Conservation (phyloP, 148 eudicot genomes). For the Rhododendron griersonianum region DNA sequence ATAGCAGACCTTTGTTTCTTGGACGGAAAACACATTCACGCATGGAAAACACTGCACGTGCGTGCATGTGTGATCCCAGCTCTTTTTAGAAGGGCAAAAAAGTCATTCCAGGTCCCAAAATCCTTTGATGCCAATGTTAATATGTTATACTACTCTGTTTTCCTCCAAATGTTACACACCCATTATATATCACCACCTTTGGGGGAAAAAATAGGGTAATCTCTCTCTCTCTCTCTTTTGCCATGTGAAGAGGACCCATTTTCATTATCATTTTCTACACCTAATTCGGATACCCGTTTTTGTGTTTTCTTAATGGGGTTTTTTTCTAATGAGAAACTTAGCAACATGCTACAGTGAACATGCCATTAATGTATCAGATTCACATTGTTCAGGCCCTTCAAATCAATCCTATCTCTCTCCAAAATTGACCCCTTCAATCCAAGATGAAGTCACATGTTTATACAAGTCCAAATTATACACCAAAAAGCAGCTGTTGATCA, state of each 20-base stretch:
- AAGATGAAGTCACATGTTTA: conserved; percentile 39
- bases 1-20: no score
- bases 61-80: no score
- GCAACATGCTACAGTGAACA: conserved; percentile 75
- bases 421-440: conserved; percentile 39
- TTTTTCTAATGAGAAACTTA: conserved; percentile 44
- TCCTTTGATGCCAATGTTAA: no score
- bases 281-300: neutral
- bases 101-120: no score
- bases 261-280: neutral
- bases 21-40: no score
- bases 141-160: no score
- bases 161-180: no score
- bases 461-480: conserved; percentile 33
- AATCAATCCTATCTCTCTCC: conserved; percentile 39
- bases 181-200: no score
- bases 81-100: no score
- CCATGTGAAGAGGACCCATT: neutral
- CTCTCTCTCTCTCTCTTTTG: neutral
- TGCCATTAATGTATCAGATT: conserved; percentile 71
- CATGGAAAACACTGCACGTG: no score
- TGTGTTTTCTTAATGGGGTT: neutral
- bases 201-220: neutral
- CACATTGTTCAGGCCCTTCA: conserved; percentile 60
- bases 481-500: no score